Evolutionary conservation across 2,329 filamentous ascomycete species (phyloP).

Genomic region (Xylaria multiplex): DNA sequence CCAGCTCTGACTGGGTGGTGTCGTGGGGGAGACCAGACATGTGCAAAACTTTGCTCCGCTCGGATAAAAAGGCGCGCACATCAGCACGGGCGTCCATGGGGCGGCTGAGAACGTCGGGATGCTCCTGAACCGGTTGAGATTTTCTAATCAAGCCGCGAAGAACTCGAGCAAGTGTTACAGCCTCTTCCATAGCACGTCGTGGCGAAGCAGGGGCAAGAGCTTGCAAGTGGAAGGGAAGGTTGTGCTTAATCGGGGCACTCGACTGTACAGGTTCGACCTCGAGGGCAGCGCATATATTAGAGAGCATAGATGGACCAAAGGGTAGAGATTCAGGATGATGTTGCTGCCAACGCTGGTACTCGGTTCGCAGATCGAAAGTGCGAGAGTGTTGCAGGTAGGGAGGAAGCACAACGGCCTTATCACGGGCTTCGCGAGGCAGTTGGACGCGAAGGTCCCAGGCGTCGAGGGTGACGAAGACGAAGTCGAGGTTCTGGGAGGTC

Average conservation of each 20-base stretch:
- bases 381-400: constrained; percentile 97
- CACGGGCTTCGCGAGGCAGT: constrained; percentile 94
- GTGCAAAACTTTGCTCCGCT: constrained; percentile 97
- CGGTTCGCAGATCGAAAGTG: constrained; percentile 94
- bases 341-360: constrained; percentile 98
- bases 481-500: constrained; percentile 89
- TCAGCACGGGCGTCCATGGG: constrained; percentile 98
- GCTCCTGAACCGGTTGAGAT: constrained; percentile 91
- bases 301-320: constrained; percentile 92
- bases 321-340: constrained; percentile 97
- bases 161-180: constrained; percentile 91
- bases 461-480: constrained; percentile 97
- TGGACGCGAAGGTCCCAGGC: constrained; percentile 98
- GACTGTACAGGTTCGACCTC: constrained; percentile 98
- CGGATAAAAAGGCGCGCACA: constrained; percentile 92
- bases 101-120: constrained; percentile 91
- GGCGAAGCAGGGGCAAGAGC: constrained; percentile 94
- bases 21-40: constrained; percentile 98
- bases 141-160: constrained; percentile 93
- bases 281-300: constrained; percentile 97
- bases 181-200: constrained; percentile 96
- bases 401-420: constrained; percentile 96
- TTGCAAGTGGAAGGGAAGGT: constrained; percentile 96
- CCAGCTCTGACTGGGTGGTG: constrained; percentile 96
- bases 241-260: constrained; percentile 98